Evolutionary conservation across 169 alveolate species (phyloP).

Genomic region (Plasmodium coatneyi): DNA sequence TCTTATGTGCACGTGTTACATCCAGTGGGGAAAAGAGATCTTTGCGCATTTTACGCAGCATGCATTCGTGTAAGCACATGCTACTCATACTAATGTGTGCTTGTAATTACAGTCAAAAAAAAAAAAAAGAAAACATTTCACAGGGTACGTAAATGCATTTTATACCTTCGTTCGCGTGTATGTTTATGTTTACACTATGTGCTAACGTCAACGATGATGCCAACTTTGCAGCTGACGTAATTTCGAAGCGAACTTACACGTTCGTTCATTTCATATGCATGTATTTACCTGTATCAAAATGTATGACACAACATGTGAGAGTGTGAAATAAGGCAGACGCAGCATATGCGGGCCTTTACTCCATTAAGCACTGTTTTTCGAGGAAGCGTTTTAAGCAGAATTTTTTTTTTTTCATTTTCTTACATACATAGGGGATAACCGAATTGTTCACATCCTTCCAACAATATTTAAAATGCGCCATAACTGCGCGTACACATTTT

Average conservation of each 20-base stretch:
- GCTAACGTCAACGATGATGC: neutral
- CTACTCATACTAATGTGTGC: neutral
- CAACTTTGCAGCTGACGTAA: neutral
- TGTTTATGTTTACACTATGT: neutral
- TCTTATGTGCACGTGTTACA: neutral
- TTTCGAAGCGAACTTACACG: neutral
- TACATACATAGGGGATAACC: neutral
- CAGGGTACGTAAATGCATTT: neutral
- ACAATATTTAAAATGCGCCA: neutral
- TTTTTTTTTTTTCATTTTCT: neutral
- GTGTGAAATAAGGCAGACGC: neutral
- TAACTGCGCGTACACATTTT: neutral
- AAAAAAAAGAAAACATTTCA: neutral
- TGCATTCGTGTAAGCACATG: neutral
- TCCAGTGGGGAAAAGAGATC: neutral
- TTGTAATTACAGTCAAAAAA: neutral
- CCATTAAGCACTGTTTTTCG: neutral
- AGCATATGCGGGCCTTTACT: neutral
- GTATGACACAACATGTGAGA: neutral
- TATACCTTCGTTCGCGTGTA: neutral
- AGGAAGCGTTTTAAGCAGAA: conserved; percentile 1
- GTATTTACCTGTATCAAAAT: neutral
- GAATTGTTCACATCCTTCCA: neutral
- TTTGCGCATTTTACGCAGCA: neutral
- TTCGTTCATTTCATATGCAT: neutral